Percentiles rank a stretch among this genome's conserved stretches.
phyloP scores from a whole-genome alignment of 371 early-diverging fungal genomes.

The Circinella umbellata region DNA sequence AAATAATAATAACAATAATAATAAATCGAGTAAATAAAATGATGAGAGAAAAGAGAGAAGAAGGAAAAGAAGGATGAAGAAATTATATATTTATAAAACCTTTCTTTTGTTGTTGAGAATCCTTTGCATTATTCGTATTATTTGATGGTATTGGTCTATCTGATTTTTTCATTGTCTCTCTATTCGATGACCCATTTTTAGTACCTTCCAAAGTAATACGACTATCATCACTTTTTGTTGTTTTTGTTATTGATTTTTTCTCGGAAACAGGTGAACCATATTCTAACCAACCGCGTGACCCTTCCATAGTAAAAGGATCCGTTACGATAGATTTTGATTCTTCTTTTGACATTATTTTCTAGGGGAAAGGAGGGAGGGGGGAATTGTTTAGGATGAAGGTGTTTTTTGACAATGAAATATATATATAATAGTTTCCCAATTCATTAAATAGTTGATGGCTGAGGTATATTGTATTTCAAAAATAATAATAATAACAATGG shows the following conservation, averaged over 20 bases:
- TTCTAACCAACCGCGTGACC: conserved; percentile 27
- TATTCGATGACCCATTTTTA: too few relatives aligned
- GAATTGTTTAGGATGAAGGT: not conserved
- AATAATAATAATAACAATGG: too few relatives aligned
- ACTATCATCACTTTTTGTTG: not conserved
- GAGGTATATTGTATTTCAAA: too few relatives aligned
- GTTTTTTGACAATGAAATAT: too few relatives aligned
- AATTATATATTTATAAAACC: too few relatives aligned
- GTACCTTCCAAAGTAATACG: not conserved
- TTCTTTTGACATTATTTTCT: not conserved
- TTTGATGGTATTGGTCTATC: too few relatives aligned
- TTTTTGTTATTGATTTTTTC: too few relatives aligned
- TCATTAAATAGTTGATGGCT: conserved; percentile 23
- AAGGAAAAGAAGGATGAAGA: too few relatives aligned
- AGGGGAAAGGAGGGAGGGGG: not conserved
- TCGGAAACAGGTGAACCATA: conserved; percentile 5
- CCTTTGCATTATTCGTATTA: too few relatives aligned
- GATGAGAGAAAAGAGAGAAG: too few relatives aligned
- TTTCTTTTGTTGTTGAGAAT: too few relatives aligned
- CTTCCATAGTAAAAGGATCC: conserved; percentile 15
- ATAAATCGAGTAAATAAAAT: not conserved
- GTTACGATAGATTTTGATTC: not conserved
- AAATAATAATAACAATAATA: not conserved
- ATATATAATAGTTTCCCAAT: not conserved
- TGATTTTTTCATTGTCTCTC: not conserved